Evolutionary conservation across 1,139 yeast genomes (phyloP), one percentile per base, ranked within the genome.

Genomic region (Saccharomyces hybrid): DNA sequence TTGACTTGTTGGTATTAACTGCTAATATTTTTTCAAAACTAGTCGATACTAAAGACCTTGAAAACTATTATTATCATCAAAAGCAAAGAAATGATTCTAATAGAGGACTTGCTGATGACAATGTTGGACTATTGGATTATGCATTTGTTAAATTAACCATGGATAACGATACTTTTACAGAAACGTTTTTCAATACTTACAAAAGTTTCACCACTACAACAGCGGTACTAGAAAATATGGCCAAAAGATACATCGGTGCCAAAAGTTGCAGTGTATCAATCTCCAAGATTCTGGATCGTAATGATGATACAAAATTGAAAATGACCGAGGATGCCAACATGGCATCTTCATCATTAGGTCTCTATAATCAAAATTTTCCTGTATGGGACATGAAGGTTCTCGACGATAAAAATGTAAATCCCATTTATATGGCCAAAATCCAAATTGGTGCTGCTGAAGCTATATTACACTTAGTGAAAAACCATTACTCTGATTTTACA

Each of bases 401-500:
- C 3, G 59, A 66, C 44, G 66, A 69, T 23, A 67, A 70, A 3
- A 66, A 70, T 2, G 61, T 75, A 27, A 81, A 80, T 55, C 50
- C 51, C 2, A 26, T 81, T 65, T 74, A 79, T 73, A 75, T 83
- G 68, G 78, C 83, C 62, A 79, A 85, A 66, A 87, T 90, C 53
- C 96, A 90, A 65, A 78, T 86, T 54, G 95, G 95, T 51, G 83
- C 90, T 47, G 74, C 90, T 59, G 95, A 88, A 65, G 88, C 90
- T 0, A 75, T 89, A 56, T 80, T 83, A 52, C 79, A 85, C 44
- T 78, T 95, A 71, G 81, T 89, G 26, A 79, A 82, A 52, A 84
- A 86, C 60, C 88, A 87, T 65, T 89, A 86, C 67, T 72, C 80
- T 41, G 95, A 88, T 66, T 88, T 91, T 65, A 78, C 86, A 6